A percentile compares a stretch with the other conserved stretches of the same genome.
Conservation (phyloP, 2,329 filamentous ascomycete species). For the Trichophyton schoenleinii region DNA sequence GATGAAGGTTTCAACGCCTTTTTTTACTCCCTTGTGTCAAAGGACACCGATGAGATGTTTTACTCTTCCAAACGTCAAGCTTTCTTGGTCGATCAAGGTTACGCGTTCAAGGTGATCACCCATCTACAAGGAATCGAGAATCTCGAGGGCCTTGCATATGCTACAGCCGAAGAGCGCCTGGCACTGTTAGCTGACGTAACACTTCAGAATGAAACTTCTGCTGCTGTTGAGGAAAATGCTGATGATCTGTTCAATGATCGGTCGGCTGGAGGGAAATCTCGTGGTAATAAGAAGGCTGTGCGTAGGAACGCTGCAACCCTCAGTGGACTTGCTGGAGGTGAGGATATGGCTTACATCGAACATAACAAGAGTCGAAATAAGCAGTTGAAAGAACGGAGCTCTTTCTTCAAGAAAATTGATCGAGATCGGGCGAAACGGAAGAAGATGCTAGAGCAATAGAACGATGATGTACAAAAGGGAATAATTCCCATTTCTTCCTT, state of each 20-base stretch:
- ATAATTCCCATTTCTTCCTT: no score
- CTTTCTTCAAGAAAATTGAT: conserved; percentile 56
- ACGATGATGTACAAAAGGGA: background rate
- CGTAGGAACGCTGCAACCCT: conserved; percentile 74
- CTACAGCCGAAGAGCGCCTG: conserved; percentile 63
- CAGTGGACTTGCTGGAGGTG: conserved; percentile 74
- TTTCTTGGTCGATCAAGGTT: conserved; percentile 94
- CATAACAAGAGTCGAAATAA: conserved; percentile 63
- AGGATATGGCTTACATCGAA: conserved; percentile 94
- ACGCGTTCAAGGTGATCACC: conserved; percentile 98
- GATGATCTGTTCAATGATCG: conserved; percentile 55
- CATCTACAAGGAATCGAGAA: conserved; percentile 83
- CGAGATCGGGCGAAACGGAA: conserved; percentile 48
- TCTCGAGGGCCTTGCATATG: conserved; percentile 67
- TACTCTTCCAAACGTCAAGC: conserved; percentile 95
- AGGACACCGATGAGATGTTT: conserved; percentile 96
- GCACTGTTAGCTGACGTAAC: conserved; percentile 82
- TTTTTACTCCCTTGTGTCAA: conserved; percentile 94
- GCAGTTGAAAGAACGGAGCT: conserved; percentile 49
- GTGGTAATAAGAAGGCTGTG: conserved; percentile 44
- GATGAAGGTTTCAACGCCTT: conserved; percentile 99
- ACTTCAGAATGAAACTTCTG: conserved; percentile 67
- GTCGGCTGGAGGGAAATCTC: conserved; percentile 31
- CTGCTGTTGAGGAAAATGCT: conserved; percentile 56
- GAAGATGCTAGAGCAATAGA: conserved; percentile 25